phyloP scores from a whole-genome alignment of 2,329 filamentous ascomycete species.

The Polytolypa hystricis region DNA sequence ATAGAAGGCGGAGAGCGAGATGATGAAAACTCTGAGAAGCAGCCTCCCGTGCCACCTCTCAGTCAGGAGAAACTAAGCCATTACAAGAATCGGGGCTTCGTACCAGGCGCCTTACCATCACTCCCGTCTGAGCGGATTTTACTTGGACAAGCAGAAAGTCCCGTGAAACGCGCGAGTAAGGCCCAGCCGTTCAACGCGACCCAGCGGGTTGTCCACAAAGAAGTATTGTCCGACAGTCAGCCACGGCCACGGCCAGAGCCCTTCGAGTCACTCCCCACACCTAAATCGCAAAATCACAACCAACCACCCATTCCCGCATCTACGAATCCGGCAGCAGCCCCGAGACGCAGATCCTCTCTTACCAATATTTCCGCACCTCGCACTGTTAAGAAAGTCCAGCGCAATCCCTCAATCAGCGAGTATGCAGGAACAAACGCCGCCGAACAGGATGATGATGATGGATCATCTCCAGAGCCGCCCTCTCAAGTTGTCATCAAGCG shows the following conservation, averaged over 20 bases:
- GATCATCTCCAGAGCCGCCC: too few relatives aligned
- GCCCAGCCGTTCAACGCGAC: too few relatives aligned
- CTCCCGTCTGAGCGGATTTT: constrained; percentile 37
- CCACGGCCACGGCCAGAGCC: not conserved
- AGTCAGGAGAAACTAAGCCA: constrained; percentile 15
- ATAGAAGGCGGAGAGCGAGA: constrained; percentile 15
- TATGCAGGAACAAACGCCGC: too few relatives aligned
- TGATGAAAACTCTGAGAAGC: constrained; percentile 18
- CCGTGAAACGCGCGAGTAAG: constrained; percentile 1
- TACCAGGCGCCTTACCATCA: constrained; percentile 33
- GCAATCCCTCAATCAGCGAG: too few relatives aligned
- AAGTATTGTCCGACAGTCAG: not conserved
- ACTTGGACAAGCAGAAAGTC: constrained; percentile 19
- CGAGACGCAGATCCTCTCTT: too few relatives aligned
- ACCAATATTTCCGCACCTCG: too few relatives aligned
- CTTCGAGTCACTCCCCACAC: not conserved
- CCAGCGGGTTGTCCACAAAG: too few relatives aligned
- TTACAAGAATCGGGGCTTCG: constrained; percentile 27
- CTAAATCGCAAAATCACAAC: not conserved
- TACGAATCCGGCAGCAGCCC: not conserved
- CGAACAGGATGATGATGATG: too few relatives aligned
- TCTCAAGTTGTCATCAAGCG: too few relatives aligned
- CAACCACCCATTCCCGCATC: not conserved
- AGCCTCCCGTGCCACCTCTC: constrained; percentile 13
- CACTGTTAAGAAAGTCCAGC: too few relatives aligned